Conservation (phyloP, 768 basidiomycete species). For the Suillus variegatus region DNA sequence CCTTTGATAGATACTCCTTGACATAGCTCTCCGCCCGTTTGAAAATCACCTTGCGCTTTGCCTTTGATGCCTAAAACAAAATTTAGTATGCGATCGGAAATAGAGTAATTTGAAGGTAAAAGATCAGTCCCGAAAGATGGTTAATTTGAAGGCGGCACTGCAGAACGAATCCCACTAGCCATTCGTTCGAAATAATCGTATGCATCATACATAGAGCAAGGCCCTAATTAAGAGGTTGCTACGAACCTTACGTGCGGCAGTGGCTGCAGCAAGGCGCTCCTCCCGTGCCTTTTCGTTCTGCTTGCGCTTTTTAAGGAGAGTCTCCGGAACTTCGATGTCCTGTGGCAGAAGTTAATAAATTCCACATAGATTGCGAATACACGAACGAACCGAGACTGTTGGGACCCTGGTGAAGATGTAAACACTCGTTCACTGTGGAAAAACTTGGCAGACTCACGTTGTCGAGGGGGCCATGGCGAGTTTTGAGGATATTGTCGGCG, state of each 20-base stretch:
- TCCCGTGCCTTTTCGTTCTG: slow-evolving; percentile 96
- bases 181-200: slow-evolving; percentile 67
- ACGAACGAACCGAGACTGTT: slow-evolving; percentile 44
- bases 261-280: slow-evolving; percentile 83
- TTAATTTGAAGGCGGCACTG: slow-evolving; percentile 82
- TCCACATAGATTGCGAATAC: slow-evolving; percentile 1
- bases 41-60: slow-evolving; percentile 97
- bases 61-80: slow-evolving; percentile 67
- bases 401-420: slow-evolving; percentile 38
- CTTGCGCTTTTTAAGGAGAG: slow-evolving; percentile 99
- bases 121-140: slow-evolving; percentile 79
- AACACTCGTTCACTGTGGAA: slow-evolving; percentile 8
- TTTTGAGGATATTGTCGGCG: slow-evolving; percentile 37
- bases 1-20: slow-evolving; percentile 91
- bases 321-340: slow-evolving; percentile 98
- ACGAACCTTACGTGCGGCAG: slow-evolving; percentile 87
- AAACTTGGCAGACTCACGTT: slow-evolving; percentile 41
- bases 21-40: slow-evolving; percentile 98
- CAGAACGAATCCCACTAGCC: slow-evolving; percentile 69
- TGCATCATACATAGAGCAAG: slow-evolving; percentile 67
- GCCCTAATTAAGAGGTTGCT: slow-evolving; percentile 10
- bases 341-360: slow-evolving; percentile 33
- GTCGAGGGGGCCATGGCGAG: slow-evolving; percentile 50
- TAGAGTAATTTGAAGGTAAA: neutral
- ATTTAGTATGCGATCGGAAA: slow-evolving; percentile 10